Percentiles rank a stretch among this genome's conserved stretches.
phyloP scores from a whole-genome alignment of 1,284 basidiomycete species.

The Ustilago sp. region DNA sequence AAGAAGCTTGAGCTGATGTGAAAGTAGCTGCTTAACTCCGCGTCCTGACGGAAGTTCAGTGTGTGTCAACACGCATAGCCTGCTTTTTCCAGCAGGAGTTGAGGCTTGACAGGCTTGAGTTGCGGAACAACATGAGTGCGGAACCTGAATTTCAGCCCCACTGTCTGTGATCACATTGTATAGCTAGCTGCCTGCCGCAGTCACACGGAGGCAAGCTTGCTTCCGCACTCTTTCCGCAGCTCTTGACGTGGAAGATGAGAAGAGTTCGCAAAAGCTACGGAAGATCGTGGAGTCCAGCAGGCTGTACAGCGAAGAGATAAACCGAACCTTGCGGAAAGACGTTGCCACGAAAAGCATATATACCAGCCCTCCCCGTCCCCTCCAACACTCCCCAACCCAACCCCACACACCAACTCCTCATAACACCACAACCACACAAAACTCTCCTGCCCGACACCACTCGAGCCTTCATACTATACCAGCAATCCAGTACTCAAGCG shows the following conservation, averaged over 20 bases:
- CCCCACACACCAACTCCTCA: neutral
- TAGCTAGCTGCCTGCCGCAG: neutral
- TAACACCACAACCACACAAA: neutral
- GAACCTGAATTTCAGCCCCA: neutral
- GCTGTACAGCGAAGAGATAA: neutral
- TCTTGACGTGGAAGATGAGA: too few species aligned
- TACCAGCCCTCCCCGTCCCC: neutral
- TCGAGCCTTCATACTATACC: neutral
- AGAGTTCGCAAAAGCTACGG: too few species aligned
- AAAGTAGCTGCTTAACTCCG: neutral
- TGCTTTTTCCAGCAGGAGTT: neutral
- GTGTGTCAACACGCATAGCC: neutral
- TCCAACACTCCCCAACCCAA: neutral
- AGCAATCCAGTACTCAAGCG: neutral
- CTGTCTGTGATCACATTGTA: neutral
- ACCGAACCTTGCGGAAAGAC: neutral
- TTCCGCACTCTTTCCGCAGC: slow-evolving; percentile 5
- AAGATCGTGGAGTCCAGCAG: too few species aligned
- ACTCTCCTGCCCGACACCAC: neutral
- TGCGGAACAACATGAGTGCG: neutral
- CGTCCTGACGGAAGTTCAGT: neutral
- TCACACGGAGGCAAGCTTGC: neutral
- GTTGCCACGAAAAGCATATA: neutral
- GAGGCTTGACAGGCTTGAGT: neutral
- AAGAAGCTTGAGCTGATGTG: neutral